These are phyloP conservation scores for Globisporangium okanoganense DNA, from an alignment of 352 stramenopile genomes.

Conservation along the genomic window DNA sequence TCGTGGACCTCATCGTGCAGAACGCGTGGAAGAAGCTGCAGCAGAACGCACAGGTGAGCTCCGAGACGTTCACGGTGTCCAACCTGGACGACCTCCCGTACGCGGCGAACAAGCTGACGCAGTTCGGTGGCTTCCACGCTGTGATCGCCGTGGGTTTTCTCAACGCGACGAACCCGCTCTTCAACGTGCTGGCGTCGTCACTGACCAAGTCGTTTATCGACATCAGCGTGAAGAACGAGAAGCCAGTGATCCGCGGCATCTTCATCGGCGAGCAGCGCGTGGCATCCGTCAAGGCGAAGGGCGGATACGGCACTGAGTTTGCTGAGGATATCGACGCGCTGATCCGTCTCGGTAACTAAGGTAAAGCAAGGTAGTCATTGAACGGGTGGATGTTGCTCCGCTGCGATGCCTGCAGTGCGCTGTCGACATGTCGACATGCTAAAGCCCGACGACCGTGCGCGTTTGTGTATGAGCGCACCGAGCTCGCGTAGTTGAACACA, in stretches of 20 bases:
- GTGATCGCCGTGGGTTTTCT: constrained; percentile 81
- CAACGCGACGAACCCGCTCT: constrained; percentile 60
- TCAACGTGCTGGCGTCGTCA: constrained; percentile 45
- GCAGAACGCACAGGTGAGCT: constrained; percentile 26
- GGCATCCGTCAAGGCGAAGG: constrained; percentile 68
- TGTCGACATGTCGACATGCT: background rate
- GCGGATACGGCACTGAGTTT: constrained; percentile 66
- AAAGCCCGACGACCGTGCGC: background rate
- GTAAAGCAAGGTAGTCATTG: background rate
- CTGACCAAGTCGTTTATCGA: constrained; percentile 77
- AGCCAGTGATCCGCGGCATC: constrained; percentile 73
- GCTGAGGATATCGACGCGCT: constrained; percentile 52
- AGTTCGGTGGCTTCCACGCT: constrained; percentile 61
- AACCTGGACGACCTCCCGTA: constrained; percentile 74
- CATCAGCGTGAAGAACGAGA: constrained; percentile 79
- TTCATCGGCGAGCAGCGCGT: constrained; percentile 76
- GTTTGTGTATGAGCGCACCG: constrained; percentile 3
- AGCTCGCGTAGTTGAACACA: background rate
- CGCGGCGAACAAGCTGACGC: constrained; percentile 76
- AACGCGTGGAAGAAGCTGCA: constrained; percentile 56
- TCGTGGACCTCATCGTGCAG: constrained; percentile 67
- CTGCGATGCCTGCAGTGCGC: background rate
- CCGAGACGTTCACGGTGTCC: constrained; percentile 68
- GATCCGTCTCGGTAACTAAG: constrained; percentile 59
- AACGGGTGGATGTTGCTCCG: constrained; percentile 15